Percentiles rank a stretch among this genome's conserved stretches.
These are phyloP conservation scores for Rutstroemia sp. DNA, from an alignment of 2,329 filamentous ascomycete species.

Conservation along the genomic window DNA sequence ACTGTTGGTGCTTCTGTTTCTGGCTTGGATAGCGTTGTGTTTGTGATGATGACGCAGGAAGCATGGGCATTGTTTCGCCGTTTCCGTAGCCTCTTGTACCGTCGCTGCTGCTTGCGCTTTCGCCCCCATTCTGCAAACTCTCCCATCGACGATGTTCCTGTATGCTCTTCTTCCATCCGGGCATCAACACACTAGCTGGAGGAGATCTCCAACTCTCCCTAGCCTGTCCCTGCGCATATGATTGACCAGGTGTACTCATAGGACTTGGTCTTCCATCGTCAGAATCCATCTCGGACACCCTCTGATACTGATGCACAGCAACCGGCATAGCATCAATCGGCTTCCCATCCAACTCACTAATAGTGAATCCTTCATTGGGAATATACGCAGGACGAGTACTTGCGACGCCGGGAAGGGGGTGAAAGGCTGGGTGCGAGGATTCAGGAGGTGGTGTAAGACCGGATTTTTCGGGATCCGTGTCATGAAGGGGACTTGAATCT, in stretches of 20 bases:
- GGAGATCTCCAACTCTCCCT: not conserved
- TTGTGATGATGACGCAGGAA: not conserved
- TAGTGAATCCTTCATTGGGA: not conserved
- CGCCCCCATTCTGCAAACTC: not conserved
- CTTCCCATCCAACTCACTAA: not conserved
- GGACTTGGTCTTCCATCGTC: not conserved
- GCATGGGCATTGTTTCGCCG: not conserved
- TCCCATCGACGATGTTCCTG: not conserved
- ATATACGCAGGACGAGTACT: not conserved
- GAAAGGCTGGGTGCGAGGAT: conserved; percentile 1
- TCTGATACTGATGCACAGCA: too few relatives aligned
- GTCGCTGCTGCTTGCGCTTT: not conserved
- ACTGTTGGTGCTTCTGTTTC: not conserved
- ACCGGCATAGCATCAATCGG: not conserved
- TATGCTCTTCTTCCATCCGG: not conserved
- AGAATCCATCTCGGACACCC: not conserved
- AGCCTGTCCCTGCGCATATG: not conserved
- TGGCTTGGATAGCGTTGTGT: not conserved
- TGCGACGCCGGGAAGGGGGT: not conserved
- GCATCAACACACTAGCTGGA: not conserved
- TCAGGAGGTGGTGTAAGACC: not conserved
- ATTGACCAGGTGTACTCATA: not conserved
- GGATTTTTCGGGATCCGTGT: conserved; percentile 3
- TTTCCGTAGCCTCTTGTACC: not conserved
- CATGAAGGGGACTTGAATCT: not conserved